Percentiles rank a stretch among this genome's conserved stretches.
Evolutionary conservation across 2,329 filamentous ascomycete genomes (phyloP).

Genomic region (Penicillium freii): DNA sequence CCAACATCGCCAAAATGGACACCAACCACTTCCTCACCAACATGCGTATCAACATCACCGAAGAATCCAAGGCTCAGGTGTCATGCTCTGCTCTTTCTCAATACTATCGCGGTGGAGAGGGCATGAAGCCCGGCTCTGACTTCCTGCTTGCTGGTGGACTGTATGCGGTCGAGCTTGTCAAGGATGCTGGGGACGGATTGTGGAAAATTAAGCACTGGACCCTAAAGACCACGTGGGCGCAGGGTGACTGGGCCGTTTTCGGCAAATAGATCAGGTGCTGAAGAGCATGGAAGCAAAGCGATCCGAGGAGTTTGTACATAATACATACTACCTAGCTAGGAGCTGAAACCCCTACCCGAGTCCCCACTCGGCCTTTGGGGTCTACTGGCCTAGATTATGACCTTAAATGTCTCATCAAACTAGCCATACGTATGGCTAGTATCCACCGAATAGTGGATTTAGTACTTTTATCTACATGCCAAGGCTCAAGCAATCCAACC

Average conservation of each 20-base stretch:
- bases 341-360: too few relatives aligned
- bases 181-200: constrained; percentile 27
- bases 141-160: constrained; percentile 25
- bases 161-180: constrained; percentile 34
- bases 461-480: too few relatives aligned
- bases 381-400: too few relatives aligned
- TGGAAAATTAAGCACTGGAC: constrained; percentile 38
- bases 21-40: constrained; percentile 29
- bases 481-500: too few relatives aligned
- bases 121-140: constrained; percentile 21
- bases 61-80: constrained; percentile 15
- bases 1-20: constrained; percentile 27
- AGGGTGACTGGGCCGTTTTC: constrained; percentile 14
- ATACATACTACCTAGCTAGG: neutral
- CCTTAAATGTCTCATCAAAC: too few relatives aligned
- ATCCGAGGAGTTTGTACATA: neutral
- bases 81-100: constrained; percentile 21
- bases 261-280: neutral
- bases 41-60: constrained; percentile 19
- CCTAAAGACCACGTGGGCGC: constrained; percentile 33
- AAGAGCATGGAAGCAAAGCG: neutral
- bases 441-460: too few relatives aligned
- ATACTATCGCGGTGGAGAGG: constrained; percentile 26
- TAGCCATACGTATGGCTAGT: too few relatives aligned
- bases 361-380: too few relatives aligned